A percentile compares a stretch with the other conserved stretches of the same genome.
Conservation (phyloP, 2,329 filamentous ascomycete genomes). For the Thermoascus crustaceus region DNA sequence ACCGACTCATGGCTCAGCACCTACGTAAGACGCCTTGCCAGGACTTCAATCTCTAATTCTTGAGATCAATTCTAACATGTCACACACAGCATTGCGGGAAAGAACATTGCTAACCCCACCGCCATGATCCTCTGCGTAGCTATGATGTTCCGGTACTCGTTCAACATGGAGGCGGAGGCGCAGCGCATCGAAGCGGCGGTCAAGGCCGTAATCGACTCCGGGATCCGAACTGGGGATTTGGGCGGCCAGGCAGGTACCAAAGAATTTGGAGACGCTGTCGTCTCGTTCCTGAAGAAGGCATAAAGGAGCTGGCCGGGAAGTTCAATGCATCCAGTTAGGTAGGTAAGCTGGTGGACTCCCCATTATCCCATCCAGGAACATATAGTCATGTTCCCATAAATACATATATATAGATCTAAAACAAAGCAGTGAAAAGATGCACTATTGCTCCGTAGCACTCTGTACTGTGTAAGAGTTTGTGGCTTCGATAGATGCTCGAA, state of each 20-base stretch:
- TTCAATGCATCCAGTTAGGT: too few relatives aligned
- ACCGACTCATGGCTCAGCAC: constrained; percentile 66
- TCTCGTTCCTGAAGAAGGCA: constrained; percentile 54
- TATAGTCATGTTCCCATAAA: too few relatives aligned
- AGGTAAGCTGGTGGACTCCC: too few relatives aligned
- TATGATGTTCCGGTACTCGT: constrained; percentile 89
- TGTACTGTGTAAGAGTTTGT: too few relatives aligned
- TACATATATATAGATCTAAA: too few relatives aligned
- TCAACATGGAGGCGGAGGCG: constrained; percentile 67
- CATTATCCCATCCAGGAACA: too few relatives aligned
- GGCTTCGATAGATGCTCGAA: too few relatives aligned
- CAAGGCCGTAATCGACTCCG: constrained; percentile 63
- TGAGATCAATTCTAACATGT: constrained; percentile 44
- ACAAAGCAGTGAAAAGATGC: too few relatives aligned
- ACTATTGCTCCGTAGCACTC: too few relatives aligned
- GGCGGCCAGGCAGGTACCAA: constrained; percentile 62
- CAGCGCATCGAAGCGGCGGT: constrained; percentile 72
- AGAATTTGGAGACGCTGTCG: constrained; percentile 69
- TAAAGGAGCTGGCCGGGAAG: too few relatives aligned
- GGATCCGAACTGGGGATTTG: constrained; percentile 70
- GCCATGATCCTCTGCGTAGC: constrained; percentile 82
- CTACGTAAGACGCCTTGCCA: constrained; percentile 19
- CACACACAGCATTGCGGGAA: constrained; percentile 76
- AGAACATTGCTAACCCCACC: constrained; percentile 80
- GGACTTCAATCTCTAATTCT: constrained; percentile 1